Evolutionary conservation across 129 eudicot genomes (phyloP).

Genomic region (Pulicaria dysenterica): DNA sequence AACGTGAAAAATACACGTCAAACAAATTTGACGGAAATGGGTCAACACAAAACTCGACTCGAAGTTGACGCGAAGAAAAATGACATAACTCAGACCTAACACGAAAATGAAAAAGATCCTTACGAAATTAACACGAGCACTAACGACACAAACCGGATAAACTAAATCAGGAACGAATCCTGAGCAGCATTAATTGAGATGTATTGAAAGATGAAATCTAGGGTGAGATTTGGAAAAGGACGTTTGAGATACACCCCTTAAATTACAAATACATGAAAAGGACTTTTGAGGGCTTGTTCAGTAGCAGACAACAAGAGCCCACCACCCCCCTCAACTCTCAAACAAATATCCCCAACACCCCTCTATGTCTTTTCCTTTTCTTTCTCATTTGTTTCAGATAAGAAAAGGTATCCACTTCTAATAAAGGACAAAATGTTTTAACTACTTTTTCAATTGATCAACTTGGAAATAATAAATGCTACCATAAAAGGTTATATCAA

Average conservation of each 20-base stretch:
- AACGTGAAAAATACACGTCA: no score
- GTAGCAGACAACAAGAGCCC: constrained; percentile 32
- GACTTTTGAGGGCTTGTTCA: constrained; percentile 28
- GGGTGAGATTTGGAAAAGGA: constrained; percentile 27
- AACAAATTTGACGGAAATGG: no score
- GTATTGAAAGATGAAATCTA: constrained; percentile 28
- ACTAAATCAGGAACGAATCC: no score
- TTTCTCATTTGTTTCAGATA: constrained; percentile 23
- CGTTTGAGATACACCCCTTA: constrained; percentile 16
- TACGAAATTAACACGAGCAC: no score
- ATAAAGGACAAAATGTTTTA: constrained; percentile 30
- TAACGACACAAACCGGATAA: no score
- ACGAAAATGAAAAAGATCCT: no score
- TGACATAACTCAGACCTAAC: no score
- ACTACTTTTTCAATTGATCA: constrained; percentile 23
- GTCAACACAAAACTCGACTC: no score
- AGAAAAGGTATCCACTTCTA: constrained; percentile 27
- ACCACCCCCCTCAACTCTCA: constrained; percentile 34
- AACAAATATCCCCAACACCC: constrained; percentile 26
- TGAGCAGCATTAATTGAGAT: background rate
- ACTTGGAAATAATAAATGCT: constrained; percentile 9
- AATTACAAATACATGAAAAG: constrained; percentile 16
- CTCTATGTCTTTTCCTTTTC: constrained; percentile 5
- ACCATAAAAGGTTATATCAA: constrained; percentile 16
- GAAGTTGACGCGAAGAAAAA: no score